Conservation (phyloP, 2,329 filamentous ascomycete genomes). For the Claviceps sp. region DNA sequence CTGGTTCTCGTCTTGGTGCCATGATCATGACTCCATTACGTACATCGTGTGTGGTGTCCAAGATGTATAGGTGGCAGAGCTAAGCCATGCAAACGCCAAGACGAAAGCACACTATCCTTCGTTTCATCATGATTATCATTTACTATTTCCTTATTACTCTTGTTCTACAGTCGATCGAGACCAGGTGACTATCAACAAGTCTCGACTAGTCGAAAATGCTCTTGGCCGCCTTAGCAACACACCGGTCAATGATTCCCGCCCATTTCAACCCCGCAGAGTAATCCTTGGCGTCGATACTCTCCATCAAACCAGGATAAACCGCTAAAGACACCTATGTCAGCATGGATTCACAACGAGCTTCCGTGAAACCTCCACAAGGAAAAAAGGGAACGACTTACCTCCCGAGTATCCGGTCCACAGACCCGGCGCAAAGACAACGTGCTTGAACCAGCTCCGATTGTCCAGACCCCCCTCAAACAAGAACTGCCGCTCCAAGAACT, state of each 20-base stretch:
- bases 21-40: no score
- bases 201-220: constrained; percentile 14
- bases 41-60: no score
- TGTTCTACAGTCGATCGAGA: neutral
- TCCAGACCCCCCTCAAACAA: constrained; percentile 66
- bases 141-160: neutral
- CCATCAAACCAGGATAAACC: constrained; percentile 48
- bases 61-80: no score
- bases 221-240: constrained; percentile 33
- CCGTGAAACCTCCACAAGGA: neutral
- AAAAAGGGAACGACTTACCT: constrained; percentile 30
- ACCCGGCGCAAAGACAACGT: constrained; percentile 84
- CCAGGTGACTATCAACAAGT: no score
- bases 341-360: neutral
- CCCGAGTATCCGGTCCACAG: constrained; percentile 86
- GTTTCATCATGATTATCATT: no score
- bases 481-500: constrained; percentile 70
- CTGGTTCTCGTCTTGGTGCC: no score
- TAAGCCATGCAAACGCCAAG: no score
- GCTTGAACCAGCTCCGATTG: constrained; percentile 78
- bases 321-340: constrained; percentile 20
- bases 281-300: constrained; percentile 48
- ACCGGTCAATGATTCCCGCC: constrained; percentile 43
- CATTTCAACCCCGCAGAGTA: constrained; percentile 45
- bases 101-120: no score